Evolutionary conservation across 78 protist genomes (phyloP).

Genomic region (Protostelium mycophagum): DNA sequence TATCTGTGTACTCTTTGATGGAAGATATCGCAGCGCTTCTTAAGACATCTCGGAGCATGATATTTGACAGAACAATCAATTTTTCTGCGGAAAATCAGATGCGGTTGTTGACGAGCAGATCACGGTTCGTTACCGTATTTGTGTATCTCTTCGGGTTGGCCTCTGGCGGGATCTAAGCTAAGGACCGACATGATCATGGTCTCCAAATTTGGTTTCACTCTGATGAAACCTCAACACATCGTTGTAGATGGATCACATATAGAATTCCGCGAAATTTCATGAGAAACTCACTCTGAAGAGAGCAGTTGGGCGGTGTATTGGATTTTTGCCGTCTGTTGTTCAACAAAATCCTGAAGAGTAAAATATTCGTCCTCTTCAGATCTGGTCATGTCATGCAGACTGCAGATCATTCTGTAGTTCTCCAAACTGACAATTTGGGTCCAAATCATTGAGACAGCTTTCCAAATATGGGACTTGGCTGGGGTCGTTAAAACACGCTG

Average conservation of each 20-base stretch:
- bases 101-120: background rate
- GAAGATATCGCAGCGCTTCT: background rate
- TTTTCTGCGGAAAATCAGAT: background rate
- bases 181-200: background rate
- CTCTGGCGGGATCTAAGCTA: background rate
- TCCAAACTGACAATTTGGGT: background rate
- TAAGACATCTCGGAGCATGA: background rate
- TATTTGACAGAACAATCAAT: background rate
- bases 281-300: background rate
- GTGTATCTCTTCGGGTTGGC: background rate
- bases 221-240: too few relatives aligned
- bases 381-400: too few relatives aligned
- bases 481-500: background rate
- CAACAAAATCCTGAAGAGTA: background rate
- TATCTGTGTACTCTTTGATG: background rate
- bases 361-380: background rate
- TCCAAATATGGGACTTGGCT: background rate
- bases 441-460: background rate
- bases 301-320: background rate
- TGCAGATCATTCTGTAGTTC: too few relatives aligned
- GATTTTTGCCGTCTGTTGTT: background rate
- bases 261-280: background rate
- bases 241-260: too few relatives aligned
- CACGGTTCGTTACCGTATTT: background rate
- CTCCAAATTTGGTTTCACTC: background rate